A percentile compares a stretch with the other conserved stretches of the same genome.
Evolutionary conservation across 208 protist species (phyloP).

Genomic region (Trypanosoma brucei): DNA sequence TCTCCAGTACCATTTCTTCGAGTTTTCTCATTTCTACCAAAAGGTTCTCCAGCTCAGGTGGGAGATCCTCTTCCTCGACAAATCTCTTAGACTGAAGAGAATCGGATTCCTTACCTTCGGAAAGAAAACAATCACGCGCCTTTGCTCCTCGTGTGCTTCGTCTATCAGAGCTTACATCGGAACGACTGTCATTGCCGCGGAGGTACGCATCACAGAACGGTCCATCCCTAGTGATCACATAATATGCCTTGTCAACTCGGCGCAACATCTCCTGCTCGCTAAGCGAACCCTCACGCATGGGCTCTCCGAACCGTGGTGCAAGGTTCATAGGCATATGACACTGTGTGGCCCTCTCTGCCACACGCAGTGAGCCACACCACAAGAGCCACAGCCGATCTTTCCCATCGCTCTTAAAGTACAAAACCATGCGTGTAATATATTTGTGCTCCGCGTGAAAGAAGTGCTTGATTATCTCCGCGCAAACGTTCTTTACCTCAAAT

Average conservation of each 20-base stretch:
- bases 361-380: slow-evolving; percentile 81
- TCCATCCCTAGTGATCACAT: slow-evolving; percentile 59
- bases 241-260: slow-evolving; percentile 46
- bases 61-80: slow-evolving; percentile 20
- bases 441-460: slow-evolving; percentile 91
- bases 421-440: slow-evolving; percentile 87
- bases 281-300: slow-evolving; percentile 20
- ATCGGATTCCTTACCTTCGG: slow-evolving; percentile 26
- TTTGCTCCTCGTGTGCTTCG: not conserved
- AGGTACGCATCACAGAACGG: slow-evolving; percentile 80
- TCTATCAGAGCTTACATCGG: not conserved
- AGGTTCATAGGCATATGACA: slow-evolving; percentile 83
- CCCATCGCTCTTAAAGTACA: slow-evolving; percentile 84
- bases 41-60: slow-evolving; percentile 33
- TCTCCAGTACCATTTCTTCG: slow-evolving; percentile 32
- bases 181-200: not conserved
- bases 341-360: slow-evolving; percentile 52
- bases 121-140: not conserved
- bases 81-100: slow-evolving; percentile 7
- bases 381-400: slow-evolving; percentile 73
- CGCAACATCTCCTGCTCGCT: slow-evolving; percentile 56
- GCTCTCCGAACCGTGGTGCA: slow-evolving; percentile 66
- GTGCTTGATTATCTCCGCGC: slow-evolving; percentile 77
- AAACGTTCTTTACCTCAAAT: slow-evolving; percentile 70
- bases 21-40: slow-evolving; percentile 40